Evolutionary conservation across 768 basidiomycete species (phyloP), one percentile per base, ranked within the genome.

Genomic region (Lentinula lateritia): DNA sequence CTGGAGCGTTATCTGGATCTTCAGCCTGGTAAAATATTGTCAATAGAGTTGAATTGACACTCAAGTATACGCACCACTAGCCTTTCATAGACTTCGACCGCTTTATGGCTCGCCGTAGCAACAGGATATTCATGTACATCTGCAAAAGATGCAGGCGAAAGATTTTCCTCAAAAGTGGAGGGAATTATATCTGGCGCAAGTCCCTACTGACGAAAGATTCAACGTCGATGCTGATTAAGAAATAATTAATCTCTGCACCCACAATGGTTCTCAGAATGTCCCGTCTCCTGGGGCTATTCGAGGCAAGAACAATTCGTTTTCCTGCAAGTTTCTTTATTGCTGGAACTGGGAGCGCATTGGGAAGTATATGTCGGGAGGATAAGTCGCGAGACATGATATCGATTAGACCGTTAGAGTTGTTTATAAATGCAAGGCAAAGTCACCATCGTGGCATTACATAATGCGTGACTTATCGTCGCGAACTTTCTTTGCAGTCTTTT

Each of bases 221-320:
- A 38, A 41, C 2, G 34, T 56, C 18, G 15, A 34, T 43, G 28
- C 8, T 12, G 9, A 13, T 60, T 46, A 48, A 48, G 5, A 34
- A 36, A 59, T 18, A 20, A 50, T 38, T 39, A 56, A 48, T 35
- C 34, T 61, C 36, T 36, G 39, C 52, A 82, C 89, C 69, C 72
- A 95, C 93, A 67, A 90, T 83, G 6, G 82, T 87, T 58, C 78
- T 80, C 20, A 98, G 82, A 62, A 96, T 93, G 59, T 94, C 93
- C 68, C 83, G 86, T 67, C 95, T 79, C 65, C 95, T 81, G 1
- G 93, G 92, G 66, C 92, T 95, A 61, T 84, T 87, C 5, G 94
- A 96, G 0, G 95, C 95, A 1, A 98, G 79, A 2, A 97, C 75
- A 52, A 98, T 82, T 3, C 91, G 81, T 70, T 93, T 95, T 20